Evolutionary conservation across 352 stramenopile species (phyloP), one percentile per base, ranked within the genome.

Genomic region (Phytophthora palmivora): DNA sequence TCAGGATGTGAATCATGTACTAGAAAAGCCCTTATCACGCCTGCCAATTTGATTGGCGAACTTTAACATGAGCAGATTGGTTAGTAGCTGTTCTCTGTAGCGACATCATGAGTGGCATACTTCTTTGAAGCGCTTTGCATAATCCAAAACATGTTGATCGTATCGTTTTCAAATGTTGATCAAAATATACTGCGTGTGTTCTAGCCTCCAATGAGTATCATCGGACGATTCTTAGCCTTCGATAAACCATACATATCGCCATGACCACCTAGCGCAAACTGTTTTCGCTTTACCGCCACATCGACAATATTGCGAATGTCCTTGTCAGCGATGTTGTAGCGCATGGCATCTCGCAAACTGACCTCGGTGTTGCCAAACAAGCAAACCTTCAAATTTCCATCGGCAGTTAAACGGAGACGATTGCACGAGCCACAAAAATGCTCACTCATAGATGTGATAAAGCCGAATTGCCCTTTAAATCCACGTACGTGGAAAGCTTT

Each of bases 371-470:
- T 90, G 18, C 95, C 95, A 78, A 99, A 99, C 6, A 99, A 72
- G 71, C 97, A 99, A 12, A 98, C 95, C 64, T 98, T 98, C 19
- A 98, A 67, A 58, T 90, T 91, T 18, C 97, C 97, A 63, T 99
- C 97, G 3, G 96, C 94, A 16, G 96, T 99, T 34, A 99, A 76
- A 8, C 97, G 92, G 14, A 99, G 70, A 9, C 97, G 93, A 78
- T 99, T 99, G 82, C 97, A 99, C 7, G 84, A 92, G 39, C 91
- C 91, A 75, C 97, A 99, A 76, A 99, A 99, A 63, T 99, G 91
- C 59, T 98, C 83, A 51, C 90, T 98, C 97, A 99, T 99, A 21
- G 91, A 98, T 12, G 95, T 98, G 68, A 99, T 99, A 68, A 99
- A 99, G 39, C 96, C 96, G 59, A 98, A 88, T 15, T 84, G 74